Percentiles rank a stretch among this genome's conserved stretches.
phyloP scores from a whole-genome alignment of 495 filamentous ascomycete species.

The Hypoxylon cercidicola region DNA sequence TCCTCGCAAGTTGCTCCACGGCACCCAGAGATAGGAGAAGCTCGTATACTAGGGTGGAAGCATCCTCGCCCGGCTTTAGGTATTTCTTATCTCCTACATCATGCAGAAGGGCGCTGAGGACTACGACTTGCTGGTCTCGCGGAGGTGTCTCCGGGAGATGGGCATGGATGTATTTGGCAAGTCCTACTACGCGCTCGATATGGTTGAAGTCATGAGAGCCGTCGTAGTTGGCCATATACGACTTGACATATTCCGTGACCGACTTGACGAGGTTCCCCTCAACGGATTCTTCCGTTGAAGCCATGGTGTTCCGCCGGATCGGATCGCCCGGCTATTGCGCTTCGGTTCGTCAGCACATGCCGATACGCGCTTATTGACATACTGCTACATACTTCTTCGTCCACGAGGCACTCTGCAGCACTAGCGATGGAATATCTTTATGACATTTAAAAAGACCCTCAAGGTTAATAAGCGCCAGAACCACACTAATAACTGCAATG shows the following conservation, averaged over 20 bases:
- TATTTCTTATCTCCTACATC: conserved; percentile 93
- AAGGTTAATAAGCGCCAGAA: conserved; percentile 38
- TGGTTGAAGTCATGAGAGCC: conserved; percentile 87
- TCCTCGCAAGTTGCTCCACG: conserved; percentile 62
- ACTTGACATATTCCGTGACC: conserved; percentile 67
- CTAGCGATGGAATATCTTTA: conserved; percentile 16
- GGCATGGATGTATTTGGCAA: conserved; percentile 70
- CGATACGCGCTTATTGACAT: conserved; percentile 41
- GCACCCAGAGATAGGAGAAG: conserved; percentile 69
- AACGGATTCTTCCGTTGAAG: conserved; percentile 43
- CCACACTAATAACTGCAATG: conserved; percentile 19
- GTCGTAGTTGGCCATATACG: conserved; percentile 85
- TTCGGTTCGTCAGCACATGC: conserved; percentile 35
- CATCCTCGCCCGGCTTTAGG: conserved; percentile 60
- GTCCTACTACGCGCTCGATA: conserved; percentile 78
- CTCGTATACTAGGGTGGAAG: conserved; percentile 63
- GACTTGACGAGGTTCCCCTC: conserved; percentile 56
- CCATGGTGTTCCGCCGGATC: conserved; percentile 28
- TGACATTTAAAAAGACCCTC: conserved; percentile 2
- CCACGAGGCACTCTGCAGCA: conserved; percentile 19
- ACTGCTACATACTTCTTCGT: conserved; percentile 26
- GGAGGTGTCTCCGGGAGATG: conserved; percentile 51
- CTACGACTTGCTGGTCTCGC: conserved; percentile 65
- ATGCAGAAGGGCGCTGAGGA: conserved; percentile 82
- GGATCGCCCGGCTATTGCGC: conserved; percentile 29